Percentiles rank a stretch among this genome's conserved stretches.
phyloP scores from a whole-genome alignment of 2,329 filamentous ascomycete genomes.

The Penicillium sclerotigenum region DNA sequence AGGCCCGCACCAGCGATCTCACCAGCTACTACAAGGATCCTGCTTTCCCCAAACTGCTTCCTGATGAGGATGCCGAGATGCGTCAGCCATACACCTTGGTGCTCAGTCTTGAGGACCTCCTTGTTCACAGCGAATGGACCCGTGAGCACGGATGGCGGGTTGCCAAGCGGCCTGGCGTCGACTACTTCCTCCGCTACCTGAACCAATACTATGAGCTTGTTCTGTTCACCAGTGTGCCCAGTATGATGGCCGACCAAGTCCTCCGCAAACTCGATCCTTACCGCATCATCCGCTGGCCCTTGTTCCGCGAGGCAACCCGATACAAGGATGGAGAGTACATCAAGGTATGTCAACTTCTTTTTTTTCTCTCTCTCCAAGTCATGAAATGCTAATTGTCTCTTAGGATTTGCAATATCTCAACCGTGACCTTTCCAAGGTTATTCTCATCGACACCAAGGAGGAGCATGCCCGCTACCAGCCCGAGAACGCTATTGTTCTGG shows the following conservation, averaged over 20 bases:
- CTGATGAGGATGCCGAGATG: slow-evolving; percentile 66
- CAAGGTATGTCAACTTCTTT: slow-evolving; percentile 61
- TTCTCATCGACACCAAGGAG: slow-evolving; percentile 85
- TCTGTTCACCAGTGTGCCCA: slow-evolving; percentile 87
- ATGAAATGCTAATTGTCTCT: slow-evolving; percentile 10
- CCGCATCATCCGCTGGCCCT: slow-evolving; percentile 89
- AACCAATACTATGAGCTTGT: slow-evolving; percentile 98
- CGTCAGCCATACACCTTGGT: slow-evolving; percentile 89
- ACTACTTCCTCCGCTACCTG: slow-evolving; percentile 96
- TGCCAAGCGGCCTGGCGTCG: slow-evolving; percentile 89
- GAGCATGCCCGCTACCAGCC: slow-evolving; percentile 83
- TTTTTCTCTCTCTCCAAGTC: slow-evolving; percentile 24
- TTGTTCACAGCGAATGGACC: slow-evolving; percentile 92
- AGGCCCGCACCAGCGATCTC: slow-evolving; percentile 69
- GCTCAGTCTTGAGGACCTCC: slow-evolving; percentile 85
- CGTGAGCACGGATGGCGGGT: slow-evolving; percentile 92
- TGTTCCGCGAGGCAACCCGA: slow-evolving; percentile 94
- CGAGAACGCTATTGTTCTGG: slow-evolving; percentile 90
- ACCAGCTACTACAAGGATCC: slow-evolving; percentile 95
- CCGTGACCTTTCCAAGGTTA: slow-evolving; percentile 89
- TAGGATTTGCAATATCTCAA: slow-evolving; percentile 97
- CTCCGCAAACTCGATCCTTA: slow-evolving; percentile 93
- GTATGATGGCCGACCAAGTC: slow-evolving; percentile 78
- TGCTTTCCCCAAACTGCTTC: slow-evolving; percentile 88
- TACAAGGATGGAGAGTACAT: slow-evolving; percentile 95